Conservation (phyloP, 2,329 filamentous ascomycete species). For the Alternaria alternata region DNA sequence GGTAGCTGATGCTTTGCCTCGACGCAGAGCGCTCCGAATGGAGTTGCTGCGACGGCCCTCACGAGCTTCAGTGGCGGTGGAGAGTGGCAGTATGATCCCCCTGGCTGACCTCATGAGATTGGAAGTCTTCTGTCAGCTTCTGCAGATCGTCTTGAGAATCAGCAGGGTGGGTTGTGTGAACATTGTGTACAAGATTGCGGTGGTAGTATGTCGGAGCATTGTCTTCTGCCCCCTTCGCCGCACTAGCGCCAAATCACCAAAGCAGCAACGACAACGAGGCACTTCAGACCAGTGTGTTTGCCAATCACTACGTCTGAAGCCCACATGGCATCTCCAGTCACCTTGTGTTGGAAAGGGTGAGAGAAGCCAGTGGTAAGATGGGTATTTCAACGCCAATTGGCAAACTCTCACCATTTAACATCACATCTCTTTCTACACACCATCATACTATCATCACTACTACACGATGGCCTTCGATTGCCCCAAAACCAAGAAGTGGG, state of each 20-base stretch:
- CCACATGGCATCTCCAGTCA: constrained; percentile 1
- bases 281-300: background rate
- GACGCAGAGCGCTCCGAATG: background rate
- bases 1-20: background rate
- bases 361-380: background rate
- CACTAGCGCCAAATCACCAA: constrained; percentile 1
- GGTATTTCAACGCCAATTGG: background rate
- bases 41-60: background rate
- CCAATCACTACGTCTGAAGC: background rate
- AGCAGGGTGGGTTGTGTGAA: background rate
- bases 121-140: background rate
- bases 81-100: background rate
- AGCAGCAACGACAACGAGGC: background rate
- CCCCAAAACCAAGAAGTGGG: background rate
- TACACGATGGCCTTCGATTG: background rate
- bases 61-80: background rate
- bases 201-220: background rate
- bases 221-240: background rate
- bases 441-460: background rate
- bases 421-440: background rate
- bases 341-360: background rate
- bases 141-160: background rate
- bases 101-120: background rate
- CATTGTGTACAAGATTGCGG: background rate
- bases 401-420: constrained; percentile 1